These are phyloP conservation scores for Rhizopogon salebrosus DNA, from an alignment of 768 basidiomycete genomes.

Conservation along the genomic window DNA sequence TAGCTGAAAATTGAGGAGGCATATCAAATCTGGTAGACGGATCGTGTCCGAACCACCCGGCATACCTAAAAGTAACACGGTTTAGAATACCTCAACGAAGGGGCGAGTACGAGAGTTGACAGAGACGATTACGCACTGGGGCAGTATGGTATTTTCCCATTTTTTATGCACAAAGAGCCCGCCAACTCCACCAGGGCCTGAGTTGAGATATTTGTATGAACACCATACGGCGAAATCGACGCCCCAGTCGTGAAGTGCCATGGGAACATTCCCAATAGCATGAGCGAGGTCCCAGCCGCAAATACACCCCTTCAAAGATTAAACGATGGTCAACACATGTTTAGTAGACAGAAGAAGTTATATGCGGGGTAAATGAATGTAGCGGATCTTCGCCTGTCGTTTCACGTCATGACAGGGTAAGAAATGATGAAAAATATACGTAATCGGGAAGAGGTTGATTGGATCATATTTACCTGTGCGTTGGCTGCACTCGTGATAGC, in stretches of 20 bases:
- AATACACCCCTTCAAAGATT: constrained; percentile 68
- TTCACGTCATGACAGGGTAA: constrained; percentile 2
- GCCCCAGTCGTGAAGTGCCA: constrained; percentile 86
- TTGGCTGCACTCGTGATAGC: constrained; percentile 80
- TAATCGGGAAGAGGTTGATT: constrained; percentile 15
- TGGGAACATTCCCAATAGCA: constrained; percentile 88
- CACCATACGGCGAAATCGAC: constrained; percentile 99
- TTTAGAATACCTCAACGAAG: constrained; percentile 8
- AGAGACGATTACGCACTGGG: constrained; percentile 47
- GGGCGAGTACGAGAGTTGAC: constrained; percentile 5
- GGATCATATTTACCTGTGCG: constrained; percentile 52
- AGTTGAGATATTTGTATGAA: constrained; percentile 96
- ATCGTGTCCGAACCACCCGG: constrained; percentile 99
- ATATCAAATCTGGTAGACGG: constrained; percentile 84
- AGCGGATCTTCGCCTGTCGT: constrained; percentile 8
- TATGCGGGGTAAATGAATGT: constrained; percentile 9
- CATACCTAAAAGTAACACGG: constrained; percentile 47
- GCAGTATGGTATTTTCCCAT: constrained; percentile 59
- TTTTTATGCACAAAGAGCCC: constrained; percentile 86
- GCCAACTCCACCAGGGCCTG: constrained; percentile 96
- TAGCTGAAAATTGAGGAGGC: constrained; percentile 78
- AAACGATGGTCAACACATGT: constrained; percentile 9
- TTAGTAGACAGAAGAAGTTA: constrained; percentile 7
- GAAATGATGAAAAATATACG: constrained; percentile 14
- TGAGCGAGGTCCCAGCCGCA: constrained; percentile 98